Conservation (phyloP, 2,329 filamentous ascomycete species). For the Fusarium algeriense region DNA sequence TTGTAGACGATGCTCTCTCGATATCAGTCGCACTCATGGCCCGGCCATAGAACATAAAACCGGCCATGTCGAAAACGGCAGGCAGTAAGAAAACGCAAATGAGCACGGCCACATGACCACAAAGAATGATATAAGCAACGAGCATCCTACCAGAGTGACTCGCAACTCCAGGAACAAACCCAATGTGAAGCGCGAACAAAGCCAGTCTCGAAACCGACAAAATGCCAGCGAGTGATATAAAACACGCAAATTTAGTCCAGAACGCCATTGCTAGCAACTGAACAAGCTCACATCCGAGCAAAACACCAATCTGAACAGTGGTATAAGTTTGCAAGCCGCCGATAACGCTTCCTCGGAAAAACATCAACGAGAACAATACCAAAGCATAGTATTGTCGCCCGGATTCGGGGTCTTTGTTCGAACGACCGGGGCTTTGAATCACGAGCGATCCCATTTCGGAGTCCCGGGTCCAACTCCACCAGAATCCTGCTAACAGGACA, state of each 20-base stretch:
- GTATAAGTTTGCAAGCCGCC: constrained; percentile 27
- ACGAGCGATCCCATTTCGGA: constrained; percentile 14
- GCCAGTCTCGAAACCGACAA: constrained; percentile 1
- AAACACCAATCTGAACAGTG: constrained; percentile 11
- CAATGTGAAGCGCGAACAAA: constrained; percentile 8
- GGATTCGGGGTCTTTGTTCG: too few relatives aligned
- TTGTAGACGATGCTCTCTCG: neutral
- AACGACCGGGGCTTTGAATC: neutral
- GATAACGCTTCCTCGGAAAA: constrained; percentile 27
- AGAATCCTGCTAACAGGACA: constrained; percentile 41
- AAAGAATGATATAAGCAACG: constrained; percentile 15
- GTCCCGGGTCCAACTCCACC: constrained; percentile 42
- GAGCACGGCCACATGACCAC: neutral
- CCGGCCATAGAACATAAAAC: neutral
- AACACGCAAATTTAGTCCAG: neutral
- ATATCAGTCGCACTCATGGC: neutral
- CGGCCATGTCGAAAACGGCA: neutral
- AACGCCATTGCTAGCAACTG: constrained; percentile 4
- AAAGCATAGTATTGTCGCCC: constrained; percentile 1
- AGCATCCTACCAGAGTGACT: constrained; percentile 14
- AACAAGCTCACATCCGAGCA: constrained; percentile 22
- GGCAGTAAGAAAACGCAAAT: constrained; percentile 8
- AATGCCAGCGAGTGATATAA: constrained; percentile 6
- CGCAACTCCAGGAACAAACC: constrained; percentile 5
- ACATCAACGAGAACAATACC: constrained; percentile 25